Evolutionary conservation across 1,139 yeast genomes (phyloP), one percentile per base, ranked within the genome.

Genomic region (Geotrichum siamense): DNA sequence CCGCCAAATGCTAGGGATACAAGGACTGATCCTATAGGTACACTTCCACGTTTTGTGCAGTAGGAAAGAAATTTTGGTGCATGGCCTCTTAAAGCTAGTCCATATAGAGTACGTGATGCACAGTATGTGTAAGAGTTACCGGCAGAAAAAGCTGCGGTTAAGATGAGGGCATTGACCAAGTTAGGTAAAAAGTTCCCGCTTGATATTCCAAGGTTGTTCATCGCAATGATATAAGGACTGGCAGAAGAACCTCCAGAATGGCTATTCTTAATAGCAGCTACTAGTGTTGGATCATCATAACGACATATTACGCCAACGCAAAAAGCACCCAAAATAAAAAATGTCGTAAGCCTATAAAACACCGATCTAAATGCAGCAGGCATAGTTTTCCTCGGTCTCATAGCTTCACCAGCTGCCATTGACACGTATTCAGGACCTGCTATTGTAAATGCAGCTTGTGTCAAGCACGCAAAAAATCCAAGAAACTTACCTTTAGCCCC

Each of bases 401-500:
- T 67, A 4, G 86, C 79, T 62, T 85, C 95, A 47, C 91, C 91
- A 2, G 52, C 53, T 41, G 79, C 75, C 86, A 83, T 80, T 1
- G 87, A 74, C 51, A 85, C 76, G 56, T 83, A 83, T 61, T 85
- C 94, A 1, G 94, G 91, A 2, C 94, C 94, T 8, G 86, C 87
- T 52, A 82, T 75, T 10, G 87, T 78, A 62, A 80, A 83, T 53
- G 43, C 78, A 68, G 51, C 86, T 76, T 67, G 78, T 6, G 79
- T 81, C 39, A 82, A 57, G 49, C 84, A 78, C 1, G 77, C 75
- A 48, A 82, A 62, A 55, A 81, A 81, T 0, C 87, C 94, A 44
- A 83, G 76, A 55, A 83, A 82, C 51, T 78, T 67, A 13, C 94
- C 94, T 50, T 65, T 53, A 5, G 63, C 52, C 0, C 93, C 93